phyloP scores from a whole-genome alignment of 2,329 filamentous ascomycete species.

The Fusarium sp. region DNA sequence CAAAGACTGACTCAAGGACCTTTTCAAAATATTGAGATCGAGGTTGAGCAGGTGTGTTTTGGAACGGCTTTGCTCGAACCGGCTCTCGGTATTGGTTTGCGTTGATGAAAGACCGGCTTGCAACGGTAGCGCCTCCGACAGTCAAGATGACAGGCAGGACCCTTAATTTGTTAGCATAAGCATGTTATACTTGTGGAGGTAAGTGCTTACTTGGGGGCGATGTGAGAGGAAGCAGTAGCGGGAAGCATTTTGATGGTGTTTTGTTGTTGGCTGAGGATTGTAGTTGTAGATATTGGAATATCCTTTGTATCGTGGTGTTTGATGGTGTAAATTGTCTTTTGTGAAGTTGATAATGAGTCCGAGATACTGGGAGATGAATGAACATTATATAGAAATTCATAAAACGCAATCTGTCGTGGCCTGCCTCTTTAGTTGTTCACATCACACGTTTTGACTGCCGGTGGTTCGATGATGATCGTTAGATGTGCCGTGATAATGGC shows the following conservation, averaged over 20 bases:
- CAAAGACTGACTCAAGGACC: slow-evolving; percentile 42
- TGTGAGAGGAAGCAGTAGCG: slow-evolving; percentile 8
- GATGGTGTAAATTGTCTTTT: not conserved
- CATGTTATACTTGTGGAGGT: not conserved
- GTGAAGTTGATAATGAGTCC: not conserved
- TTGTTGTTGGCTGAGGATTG: not conserved
- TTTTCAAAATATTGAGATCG: slow-evolving; percentile 32
- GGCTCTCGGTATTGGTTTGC: slow-evolving; percentile 23
- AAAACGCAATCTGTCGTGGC: slow-evolving; percentile 1
- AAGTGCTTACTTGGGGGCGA: slow-evolving; percentile 33
- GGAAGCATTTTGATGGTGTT: slow-evolving; percentile 36
- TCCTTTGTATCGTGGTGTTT: not conserved
- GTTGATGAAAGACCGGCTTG: slow-evolving; percentile 25
- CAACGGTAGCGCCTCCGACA: slow-evolving; percentile 40
- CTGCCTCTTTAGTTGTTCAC: not conserved
- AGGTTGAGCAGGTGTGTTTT: slow-evolving; percentile 10
- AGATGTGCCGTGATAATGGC: slow-evolving; percentile 23
- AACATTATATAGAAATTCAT: slow-evolving; percentile 33
- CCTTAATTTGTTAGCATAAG: not conserved
- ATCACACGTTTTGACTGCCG: slow-evolving; percentile 38
- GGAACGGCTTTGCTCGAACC: not conserved
- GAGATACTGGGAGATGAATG: not conserved
- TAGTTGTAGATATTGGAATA: not conserved
- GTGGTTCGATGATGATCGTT: slow-evolving; percentile 43
- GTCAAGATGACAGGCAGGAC: slow-evolving; percentile 40